Evolutionary conservation across 1,284 basidiomycete genomes (phyloP).

Genomic region (Sanghuangporus sanghuang): DNA sequence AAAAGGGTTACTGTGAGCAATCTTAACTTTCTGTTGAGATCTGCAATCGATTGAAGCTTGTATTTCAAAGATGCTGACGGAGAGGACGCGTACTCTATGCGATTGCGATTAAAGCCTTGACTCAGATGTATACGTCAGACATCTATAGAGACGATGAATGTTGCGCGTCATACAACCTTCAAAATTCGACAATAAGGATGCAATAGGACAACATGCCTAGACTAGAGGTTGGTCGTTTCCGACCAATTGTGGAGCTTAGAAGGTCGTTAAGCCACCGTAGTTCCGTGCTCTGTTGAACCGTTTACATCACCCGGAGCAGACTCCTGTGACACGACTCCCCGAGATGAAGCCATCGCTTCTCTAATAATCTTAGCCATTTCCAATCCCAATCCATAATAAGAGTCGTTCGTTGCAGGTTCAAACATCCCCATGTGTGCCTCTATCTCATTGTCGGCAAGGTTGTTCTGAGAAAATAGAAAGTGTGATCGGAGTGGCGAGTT

Average conservation of each 20-base stretch:
- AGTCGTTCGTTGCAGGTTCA: slow-evolving; percentile 75
- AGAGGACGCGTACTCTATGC: slow-evolving; percentile 91
- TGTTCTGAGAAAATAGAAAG: slow-evolving; percentile 64
- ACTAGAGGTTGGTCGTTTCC: background rate
- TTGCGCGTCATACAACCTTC: background rate
- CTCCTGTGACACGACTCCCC: slow-evolving; percentile 21
- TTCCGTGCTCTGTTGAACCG: background rate
- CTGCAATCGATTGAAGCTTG: slow-evolving; percentile 3
- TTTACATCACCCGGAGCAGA: slow-evolving; percentile 8
- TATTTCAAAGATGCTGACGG: slow-evolving; percentile 69
- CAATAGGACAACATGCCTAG: background rate
- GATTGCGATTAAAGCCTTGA: slow-evolving; percentile 46
- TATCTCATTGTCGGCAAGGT: slow-evolving; percentile 71
- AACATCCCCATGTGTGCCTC: slow-evolving; percentile 92
- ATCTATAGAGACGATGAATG: background rate
- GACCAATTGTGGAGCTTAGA: background rate
- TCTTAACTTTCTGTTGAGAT: background rate
- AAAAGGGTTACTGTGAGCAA: slow-evolving; percentile 72
- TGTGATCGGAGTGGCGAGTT: slow-evolving; percentile 45
- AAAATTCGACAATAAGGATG: background rate
- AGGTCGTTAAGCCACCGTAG: background rate
- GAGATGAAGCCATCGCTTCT: slow-evolving; percentile 39
- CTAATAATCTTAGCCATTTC: slow-evolving; percentile 55
- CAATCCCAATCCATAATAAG: slow-evolving; percentile 84
- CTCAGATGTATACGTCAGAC: background rate